Percentiles rank a stretch among this genome's conserved stretches.
Conservation (phyloP, 2,329 filamentous ascomycete genomes). For the Boeremia lycopersici region DNA sequence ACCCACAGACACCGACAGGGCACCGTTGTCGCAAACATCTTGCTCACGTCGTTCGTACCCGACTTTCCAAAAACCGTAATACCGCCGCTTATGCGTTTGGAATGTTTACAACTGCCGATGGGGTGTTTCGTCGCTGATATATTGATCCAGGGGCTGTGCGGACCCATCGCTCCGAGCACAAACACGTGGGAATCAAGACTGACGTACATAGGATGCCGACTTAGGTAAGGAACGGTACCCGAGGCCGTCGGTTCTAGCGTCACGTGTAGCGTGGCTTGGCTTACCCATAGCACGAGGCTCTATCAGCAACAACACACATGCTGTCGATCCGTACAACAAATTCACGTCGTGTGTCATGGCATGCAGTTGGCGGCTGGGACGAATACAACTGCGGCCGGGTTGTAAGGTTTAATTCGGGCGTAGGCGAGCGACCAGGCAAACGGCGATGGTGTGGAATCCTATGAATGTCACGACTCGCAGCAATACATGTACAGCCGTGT, state of each 20-base stretch:
- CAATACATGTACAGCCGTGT: no score
- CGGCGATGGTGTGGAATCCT: no score
- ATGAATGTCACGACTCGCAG: no score
- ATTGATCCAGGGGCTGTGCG: constrained; percentile 13
- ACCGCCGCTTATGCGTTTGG: constrained; percentile 4
- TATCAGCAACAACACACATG: no score
- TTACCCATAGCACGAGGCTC: no score
- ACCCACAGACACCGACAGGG: not conserved
- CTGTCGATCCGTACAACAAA: no score
- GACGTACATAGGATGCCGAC: not conserved
- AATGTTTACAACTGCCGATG: constrained; percentile 5
- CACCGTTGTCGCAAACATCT: not conserved
- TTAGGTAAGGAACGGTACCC: not conserved
- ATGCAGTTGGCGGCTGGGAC: no score
- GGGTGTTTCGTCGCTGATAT: not conserved
- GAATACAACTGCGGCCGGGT: no score
- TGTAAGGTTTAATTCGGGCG: no score
- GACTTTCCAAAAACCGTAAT: constrained; percentile 1
- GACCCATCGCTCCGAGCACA: not conserved
- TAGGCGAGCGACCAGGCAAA: no score
- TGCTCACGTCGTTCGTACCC: not conserved
- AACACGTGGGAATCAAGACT: not conserved
- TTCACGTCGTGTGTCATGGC: no score
- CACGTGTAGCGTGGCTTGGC: not conserved
- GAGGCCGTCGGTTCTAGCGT: not conserved